Evolutionary conservation across 2,329 filamentous ascomycete species (phyloP), one percentile per base, ranked within the genome.

Genomic region (Tolypocladium guangdongense): DNA sequence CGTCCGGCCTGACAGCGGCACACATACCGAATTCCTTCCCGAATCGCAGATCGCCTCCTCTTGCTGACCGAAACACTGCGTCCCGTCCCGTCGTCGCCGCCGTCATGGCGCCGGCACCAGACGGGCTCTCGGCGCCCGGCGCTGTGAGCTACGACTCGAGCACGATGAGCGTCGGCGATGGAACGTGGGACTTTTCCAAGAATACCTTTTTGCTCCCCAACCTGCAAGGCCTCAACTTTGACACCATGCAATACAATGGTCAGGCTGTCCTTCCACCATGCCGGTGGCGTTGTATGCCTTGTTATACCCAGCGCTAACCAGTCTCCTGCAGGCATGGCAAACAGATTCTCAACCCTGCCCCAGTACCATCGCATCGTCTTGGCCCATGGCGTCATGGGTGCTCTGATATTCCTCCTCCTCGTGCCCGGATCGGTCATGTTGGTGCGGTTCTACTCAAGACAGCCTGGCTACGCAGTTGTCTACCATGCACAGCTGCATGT

Each of bases 221-320:
- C 63, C 72, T 93, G 47, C 75, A 84, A 62, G 87, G 87, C 10
- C 70, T 89, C 58, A 88, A 90, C 65, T 88, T 89, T 66, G 86
- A 85, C 50, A 91, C 88, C 7, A 91, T 88, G 83, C 83, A 79
- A 66, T 90, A 90, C 71, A 93, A 93, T 78, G 88, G 87, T 89
- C 72, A 46, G 46, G 45, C 20, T n/a, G 24, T 4, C 33, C 12
- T 27, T 46, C n/a, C 6, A 7, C 16, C 3, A 3, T 12, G 16
- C 12, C 2, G 39, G 39, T 22, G 39, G 22, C 22, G 8, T 18
- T 4, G 24, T 20, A 7, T n/a, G 14, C 2, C 18, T 20, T 5
- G 32, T 20, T 32, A 8, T 32, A 6, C 30, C 27, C 11, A 7
- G 8, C 16, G n/a, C 33, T 46, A 22, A 49, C 30, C 27, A 18